Base-by-base conservation (phyloP, 768 basidiomycete genomes). In the Suillus weaverae region DNA sequence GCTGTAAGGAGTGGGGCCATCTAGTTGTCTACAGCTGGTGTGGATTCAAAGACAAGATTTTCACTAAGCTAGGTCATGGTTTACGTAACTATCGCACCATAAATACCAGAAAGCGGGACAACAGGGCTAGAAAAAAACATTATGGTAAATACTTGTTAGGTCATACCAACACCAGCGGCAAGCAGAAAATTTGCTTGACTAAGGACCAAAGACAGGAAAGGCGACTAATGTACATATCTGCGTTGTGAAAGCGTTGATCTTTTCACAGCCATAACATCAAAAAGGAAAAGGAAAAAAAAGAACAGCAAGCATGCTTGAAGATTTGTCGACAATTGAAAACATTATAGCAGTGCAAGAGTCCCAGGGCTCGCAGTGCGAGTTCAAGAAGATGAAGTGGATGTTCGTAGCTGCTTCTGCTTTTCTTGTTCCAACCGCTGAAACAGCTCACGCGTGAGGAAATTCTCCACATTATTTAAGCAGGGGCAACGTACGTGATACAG, bases 381-480 rank as follows among this genome's bases (percentile, higher is more conserved):
- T 78, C 70, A 76, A 56, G 76, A 70, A 14, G 75, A 75, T 26
- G 74, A 63, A 61, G 72, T 38, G 32, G 75, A 74, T 63, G 75
- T 78, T 14, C 83, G 80, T 46, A 85, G 76, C 68, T 94, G 92
- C 78, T 94, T 94, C 78, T 93, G 90, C 75, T 94, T 94, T 78
- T 94, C 92, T 78, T 92, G 91, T 73, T 94, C 92, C 74, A 94
- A 78, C 65, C 92, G 89, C 92, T 94, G 67, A 50, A 66, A 41
- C 65, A 35, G 16, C 35, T 36, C 36, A 22, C 64, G 66, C 36
- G 67, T 69, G 36, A 68, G 54, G 55, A 60, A 44, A 48, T 56
- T 53, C 62, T 16, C 56, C 14, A 62, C 54, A 5, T 20, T 36
- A 53, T 59, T 22, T 32, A 57, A 48, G 5, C 36, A 33, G 60